Evolutionary conservation across 768 basidiomycete species (phyloP).

Genomic region (Hydnomerulius pinastri): DNA sequence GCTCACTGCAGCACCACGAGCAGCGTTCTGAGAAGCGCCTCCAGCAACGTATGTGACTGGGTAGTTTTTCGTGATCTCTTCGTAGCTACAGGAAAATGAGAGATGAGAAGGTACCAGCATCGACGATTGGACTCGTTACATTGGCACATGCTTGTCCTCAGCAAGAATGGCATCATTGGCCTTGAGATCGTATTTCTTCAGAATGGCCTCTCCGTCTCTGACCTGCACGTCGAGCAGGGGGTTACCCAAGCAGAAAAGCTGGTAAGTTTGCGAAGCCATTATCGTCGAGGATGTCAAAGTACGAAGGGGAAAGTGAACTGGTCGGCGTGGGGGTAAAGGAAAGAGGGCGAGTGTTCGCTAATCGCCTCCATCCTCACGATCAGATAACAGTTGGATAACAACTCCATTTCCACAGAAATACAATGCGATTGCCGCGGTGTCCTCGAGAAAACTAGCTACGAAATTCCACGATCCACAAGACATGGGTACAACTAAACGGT

Average conservation of each 20-base stretch:
- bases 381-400: not conserved
- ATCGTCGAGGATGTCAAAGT: constrained; percentile 4
- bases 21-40: constrained; percentile 95
- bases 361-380: not conserved
- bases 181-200: constrained; percentile 89
- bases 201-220: constrained; percentile 75
- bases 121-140: constrained; percentile 55
- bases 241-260: constrained; percentile 90
- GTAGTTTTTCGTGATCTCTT: constrained; percentile 77
- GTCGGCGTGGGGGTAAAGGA: constrained; percentile 3
- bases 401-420: not conserved
- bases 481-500: not conserved
- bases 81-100: constrained; percentile 60
- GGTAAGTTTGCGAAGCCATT: constrained; percentile 53
- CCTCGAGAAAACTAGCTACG: not conserved
- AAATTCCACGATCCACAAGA: not conserved
- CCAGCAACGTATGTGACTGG: constrained; percentile 91
- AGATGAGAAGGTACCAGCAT: not conserved
- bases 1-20: constrained; percentile 92
- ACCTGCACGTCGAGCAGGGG: constrained; percentile 97
- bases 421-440: not conserved
- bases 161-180: constrained; percentile 97
- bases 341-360: constrained; percentile 4
- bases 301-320: constrained; percentile 12
- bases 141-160: constrained; percentile 80